Conservation (phyloP, 768 basidiomycete genomes). For the Lentinus brumalis region DNA sequence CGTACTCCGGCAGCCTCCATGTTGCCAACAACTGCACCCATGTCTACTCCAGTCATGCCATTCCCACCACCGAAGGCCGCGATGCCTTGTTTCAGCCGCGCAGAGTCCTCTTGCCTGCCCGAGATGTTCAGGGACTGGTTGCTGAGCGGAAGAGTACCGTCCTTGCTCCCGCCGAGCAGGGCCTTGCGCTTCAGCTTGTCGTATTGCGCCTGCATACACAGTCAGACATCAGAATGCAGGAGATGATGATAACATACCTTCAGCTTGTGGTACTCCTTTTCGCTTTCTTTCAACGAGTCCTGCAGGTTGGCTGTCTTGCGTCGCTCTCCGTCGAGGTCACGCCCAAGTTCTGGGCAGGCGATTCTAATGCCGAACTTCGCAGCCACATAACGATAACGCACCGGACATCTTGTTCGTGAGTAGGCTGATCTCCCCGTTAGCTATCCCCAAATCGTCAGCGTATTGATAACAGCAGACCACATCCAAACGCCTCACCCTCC, state of each 20-base stretch:
- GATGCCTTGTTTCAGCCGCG: constrained; percentile 21
- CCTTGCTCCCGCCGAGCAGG: constrained; percentile 49
- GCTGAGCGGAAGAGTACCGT: constrained; percentile 9
- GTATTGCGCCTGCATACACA: constrained; percentile 57
- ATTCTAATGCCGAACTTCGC: neutral
- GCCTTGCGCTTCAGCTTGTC: constrained; percentile 85
- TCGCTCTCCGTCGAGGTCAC: constrained; percentile 79
- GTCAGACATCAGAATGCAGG: neutral
- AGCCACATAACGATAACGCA: constrained; percentile 30
- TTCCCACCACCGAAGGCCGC: constrained; percentile 19
- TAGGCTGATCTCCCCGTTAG: constrained; percentile 75
- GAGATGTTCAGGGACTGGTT: constrained; percentile 19
- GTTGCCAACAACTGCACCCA: constrained; percentile 59
- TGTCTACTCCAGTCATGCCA: constrained; percentile 35
- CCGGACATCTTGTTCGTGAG: constrained; percentile 70
- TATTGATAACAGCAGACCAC: neutral
- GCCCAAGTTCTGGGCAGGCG: constrained; percentile 61
- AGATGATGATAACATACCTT: constrained; percentile 49
- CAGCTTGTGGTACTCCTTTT: constrained; percentile 86
- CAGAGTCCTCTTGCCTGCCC: constrained; percentile 11
- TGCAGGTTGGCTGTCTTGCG: constrained; percentile 74
- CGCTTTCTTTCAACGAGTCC: constrained; percentile 72
- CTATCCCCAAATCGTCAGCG: constrained; percentile 37
- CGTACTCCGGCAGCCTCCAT: constrained; percentile 69
- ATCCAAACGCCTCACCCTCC: constrained; percentile 59